Base-by-base conservation (phyloP, 139 green algal genomes). In the Coelastrella sp. region DNA sequence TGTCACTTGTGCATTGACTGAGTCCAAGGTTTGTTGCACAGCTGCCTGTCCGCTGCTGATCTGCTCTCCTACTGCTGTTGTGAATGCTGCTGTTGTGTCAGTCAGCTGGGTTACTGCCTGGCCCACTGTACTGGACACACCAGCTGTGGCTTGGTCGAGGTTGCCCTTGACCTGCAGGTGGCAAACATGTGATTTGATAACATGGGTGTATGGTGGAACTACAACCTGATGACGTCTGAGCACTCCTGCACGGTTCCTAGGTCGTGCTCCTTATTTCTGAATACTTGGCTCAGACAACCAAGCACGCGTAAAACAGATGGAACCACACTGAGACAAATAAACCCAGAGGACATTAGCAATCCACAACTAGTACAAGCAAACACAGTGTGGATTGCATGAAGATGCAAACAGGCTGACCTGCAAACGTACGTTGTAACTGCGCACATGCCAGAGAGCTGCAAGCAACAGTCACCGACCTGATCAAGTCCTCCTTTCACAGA, bases 111-210 rank as follows among this genome's bases (percentile, higher is more conserved):
- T 73, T 5, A 73, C 23, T 5, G 78, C 87, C 5, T 65, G 16
- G 54, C 87, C 87, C n/a, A 91, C 47, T 68, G 13, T 73, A 4
- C 87, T 77, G 0, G 64, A 68, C 11, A 86, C 65, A 23, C 65
- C 87, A 22, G 87, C 47, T 23, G 87, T 91, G 2, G 87, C 87
- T 16, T 86, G 47, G 32, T 80, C 54, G 61, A 91, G 57, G 20
- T 58, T 78, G 65, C 76, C 78, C 47, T 86, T 90, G 5, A 86
- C 86, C 77, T 83, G 74, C 11, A 71, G 32, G 32, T 47, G 1
- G 32, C 32, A 47, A 47, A 47, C 32, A 47, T 47, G 32, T 47
- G 32, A 47, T 1, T 47, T 47, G 1, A 47, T 1, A 47, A 47
- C 32, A 47, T 1, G 32, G 1, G 32, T 47, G 32, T 47, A 47